Evolutionary conservation across 2,329 filamentous ascomycete genomes (phyloP), one percentile per base, ranked within the genome.

Genomic region (Cercospora beticola): DNA sequence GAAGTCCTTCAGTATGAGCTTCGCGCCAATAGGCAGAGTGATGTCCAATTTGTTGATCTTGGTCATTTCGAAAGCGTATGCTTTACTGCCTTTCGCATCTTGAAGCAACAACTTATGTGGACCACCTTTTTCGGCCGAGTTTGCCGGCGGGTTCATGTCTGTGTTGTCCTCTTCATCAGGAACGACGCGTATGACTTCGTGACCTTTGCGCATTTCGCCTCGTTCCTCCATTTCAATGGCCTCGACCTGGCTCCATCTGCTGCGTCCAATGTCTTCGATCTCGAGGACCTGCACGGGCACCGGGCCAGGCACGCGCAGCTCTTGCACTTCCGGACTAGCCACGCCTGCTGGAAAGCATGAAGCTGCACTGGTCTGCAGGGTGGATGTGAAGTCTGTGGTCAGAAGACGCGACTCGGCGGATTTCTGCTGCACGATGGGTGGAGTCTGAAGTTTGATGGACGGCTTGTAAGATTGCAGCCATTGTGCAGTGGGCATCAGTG

Each of bases 201-300:
- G 83, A 0, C 95, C 95, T 49, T 88, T 86, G 0, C 86, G 92
- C 71, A 84, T 87, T 81, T 94, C 92, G 0, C 92, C 92, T 12
- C 91, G 85, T 75, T 90, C 88, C 56, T 89, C 83, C 54, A 89
- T 86, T 79, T 94, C 92, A 6, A 95, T 87, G 36, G 89, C 88
- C 78, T 97, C 93, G 33, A 97, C 86, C 79, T 97, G 93, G 71
- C 92, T 90, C 92, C 94, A 97, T 62, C 91, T 86, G 74, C 90
- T 93, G 63, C 87, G 85, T 2, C 89, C 86, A 21, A 98, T 86
- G 76, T 98, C 94, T 76, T 97, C 90, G 7, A 98, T 84, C 74
- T 96, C 93, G 1, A 97, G 82, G 0, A 98, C 87, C 79, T 98
- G 95, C 0, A 95, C 90, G 3, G 90, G 84, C 0, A 94, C 84